These are phyloP conservation scores for Magnolia kwangsiensis DNA, from an alignment of 164 flowering plant species.

Conservation along the genomic window DNA sequence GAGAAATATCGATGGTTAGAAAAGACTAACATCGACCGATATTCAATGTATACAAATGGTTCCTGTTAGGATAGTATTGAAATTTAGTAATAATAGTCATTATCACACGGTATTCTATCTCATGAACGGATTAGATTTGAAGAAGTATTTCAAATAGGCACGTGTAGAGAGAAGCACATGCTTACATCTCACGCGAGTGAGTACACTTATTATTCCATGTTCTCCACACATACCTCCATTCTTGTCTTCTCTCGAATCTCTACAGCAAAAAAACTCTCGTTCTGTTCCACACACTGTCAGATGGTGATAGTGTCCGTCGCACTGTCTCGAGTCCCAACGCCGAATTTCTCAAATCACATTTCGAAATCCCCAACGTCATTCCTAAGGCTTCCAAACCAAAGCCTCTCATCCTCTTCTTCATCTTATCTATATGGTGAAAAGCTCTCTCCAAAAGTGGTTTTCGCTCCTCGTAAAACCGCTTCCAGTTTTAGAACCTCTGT, in stretches of 20 bases:
- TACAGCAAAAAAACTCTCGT: not conserved
- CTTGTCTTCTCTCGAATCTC: not conserved
- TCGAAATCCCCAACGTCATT: not conserved
- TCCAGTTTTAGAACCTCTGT: slow-evolving; percentile 20
- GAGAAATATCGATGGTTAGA: too few species aligned
- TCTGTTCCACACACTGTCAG: not conserved
- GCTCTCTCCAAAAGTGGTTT: slow-evolving; percentile 10
- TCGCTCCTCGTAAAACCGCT: not conserved
- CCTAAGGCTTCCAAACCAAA: slow-evolving; percentile 2
- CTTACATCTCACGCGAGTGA: too few species aligned
- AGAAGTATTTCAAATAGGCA: too few species aligned
- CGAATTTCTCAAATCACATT: not conserved
- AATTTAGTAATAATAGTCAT: too few species aligned
- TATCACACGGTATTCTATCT: too few species aligned
- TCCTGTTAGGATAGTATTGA: too few species aligned
- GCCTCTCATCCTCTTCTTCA: slow-evolving; percentile 33
- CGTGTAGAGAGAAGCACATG: too few species aligned
- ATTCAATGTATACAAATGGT: too few species aligned
- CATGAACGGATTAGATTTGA: too few species aligned
- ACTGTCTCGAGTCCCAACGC: not conserved
- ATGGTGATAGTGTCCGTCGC: slow-evolving; percentile 15
- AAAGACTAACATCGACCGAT: too few species aligned
- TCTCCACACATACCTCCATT: too few species aligned
- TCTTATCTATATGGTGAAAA: slow-evolving; percentile 40
- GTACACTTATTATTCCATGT: too few species aligned